These are phyloP conservation scores for Fusarium sp. DNA, from an alignment of 2,329 filamentous ascomycete genomes.

Conservation along the genomic window DNA sequence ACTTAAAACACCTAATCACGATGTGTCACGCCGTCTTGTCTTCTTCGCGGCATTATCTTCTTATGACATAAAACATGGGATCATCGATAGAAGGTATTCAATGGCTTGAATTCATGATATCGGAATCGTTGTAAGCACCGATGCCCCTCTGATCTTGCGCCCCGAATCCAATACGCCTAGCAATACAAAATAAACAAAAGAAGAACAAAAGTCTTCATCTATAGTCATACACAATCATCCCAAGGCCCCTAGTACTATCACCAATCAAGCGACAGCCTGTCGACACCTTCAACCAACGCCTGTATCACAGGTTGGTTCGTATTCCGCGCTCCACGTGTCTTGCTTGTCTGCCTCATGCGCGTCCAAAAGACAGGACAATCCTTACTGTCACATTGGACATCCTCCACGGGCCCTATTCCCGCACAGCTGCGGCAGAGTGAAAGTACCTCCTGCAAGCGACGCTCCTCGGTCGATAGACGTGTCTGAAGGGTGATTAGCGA, in stretches of 20 bases:
- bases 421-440: constrained; percentile 85
- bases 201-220: background rate
- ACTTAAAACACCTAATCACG: too few relatives aligned
- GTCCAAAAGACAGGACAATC: constrained; percentile 96
- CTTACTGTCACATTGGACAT: constrained; percentile 87
- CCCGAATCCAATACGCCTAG: background rate
- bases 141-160: background rate
- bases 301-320: constrained; percentile 49
- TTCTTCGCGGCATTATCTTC: too few relatives aligned
- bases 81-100: background rate
- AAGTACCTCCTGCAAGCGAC: constrained; percentile 72
- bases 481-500: constrained; percentile 75
- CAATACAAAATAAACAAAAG: background rate
- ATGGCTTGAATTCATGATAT: background rate
- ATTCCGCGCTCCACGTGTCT: constrained; percentile 55
- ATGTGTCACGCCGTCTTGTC: too few relatives aligned
- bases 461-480: constrained; percentile 73
- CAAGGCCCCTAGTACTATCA: constrained; percentile 28
- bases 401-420: constrained; percentile 77
- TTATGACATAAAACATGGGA: too few relatives aligned
- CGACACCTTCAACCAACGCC: constrained; percentile 46
- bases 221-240: background rate
- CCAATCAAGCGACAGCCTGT: constrained; percentile 51
- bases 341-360: constrained; percentile 71
- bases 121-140: background rate